Base-by-base conservation (phyloP, 2,329 filamentous ascomycete genomes). In the Xylaria sp. region DNA sequence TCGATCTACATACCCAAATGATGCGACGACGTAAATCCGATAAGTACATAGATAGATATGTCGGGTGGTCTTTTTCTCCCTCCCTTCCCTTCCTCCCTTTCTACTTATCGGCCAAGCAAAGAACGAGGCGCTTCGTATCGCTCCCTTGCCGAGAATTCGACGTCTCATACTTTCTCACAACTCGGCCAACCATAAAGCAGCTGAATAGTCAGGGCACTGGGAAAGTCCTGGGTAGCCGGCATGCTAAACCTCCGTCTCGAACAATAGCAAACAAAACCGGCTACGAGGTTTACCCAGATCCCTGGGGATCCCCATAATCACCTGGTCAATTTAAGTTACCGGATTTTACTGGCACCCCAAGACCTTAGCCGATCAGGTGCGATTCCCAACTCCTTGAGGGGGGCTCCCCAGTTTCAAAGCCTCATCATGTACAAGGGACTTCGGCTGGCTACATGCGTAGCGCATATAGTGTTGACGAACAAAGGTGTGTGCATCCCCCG, bases 361-460 rank as follows among this genome's bases (percentile, higher is more conserved):
- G 44, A 53, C 25, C 59, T 6, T 32, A 68, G 62, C 37, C 50
- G 53, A 62, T 61, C 58, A 65, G 59, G 50, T 63, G 57, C 57
- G 55, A 60, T 63, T 66, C 47, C 63, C 51, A 65, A 54, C 64
- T 65, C 50, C 69, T 68, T 57, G 61, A 63, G 44, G 65, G 65
- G 29, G 29, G 21, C 12, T 47, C 64, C 68, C 66, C 59, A 60
- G 69, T 66, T 66, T 69, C 63, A 66, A 71, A 69, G 60, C 69
- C 68, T 71, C 64, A 59, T 62, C 60, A 63, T 63, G 55, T 42
- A 66, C 69, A 69, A 64, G 66, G 60, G 57, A 60, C 63, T 66
- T 64, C 60, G 69, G 66, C 64, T 71, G 63, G 66, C 62, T 48
- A 53, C 68, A 69, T 67, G 55, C 55, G 55, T 58, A 64, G 48